Base-by-base conservation (phyloP, 1,284 basidiomycete genomes). In the Ganoderma lingzhi region DNA sequence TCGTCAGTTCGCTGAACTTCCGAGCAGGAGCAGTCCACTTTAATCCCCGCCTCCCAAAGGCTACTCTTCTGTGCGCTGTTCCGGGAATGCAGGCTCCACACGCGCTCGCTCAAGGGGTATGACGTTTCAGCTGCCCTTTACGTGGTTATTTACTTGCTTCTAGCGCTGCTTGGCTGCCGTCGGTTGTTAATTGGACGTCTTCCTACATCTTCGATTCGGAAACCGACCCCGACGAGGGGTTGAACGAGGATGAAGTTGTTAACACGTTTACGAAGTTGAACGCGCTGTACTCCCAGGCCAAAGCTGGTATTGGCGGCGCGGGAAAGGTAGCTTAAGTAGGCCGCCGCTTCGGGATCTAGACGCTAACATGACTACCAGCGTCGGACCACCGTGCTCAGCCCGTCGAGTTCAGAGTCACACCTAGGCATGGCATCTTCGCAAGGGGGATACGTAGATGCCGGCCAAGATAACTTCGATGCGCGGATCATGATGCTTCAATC, bases 21-120 rank as follows among this genome's bases (percentile, higher is more conserved):
- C 14, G 56, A 44, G 19, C 71, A 93, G 91, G 91, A 93, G 77
- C 82, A 82, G 72, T 82, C 77, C 1, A 74, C 75, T 9, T 75
- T 83, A 19, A 75, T 90, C 8, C 86, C 90, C 1, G 78, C 84
- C 5, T 87, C 88, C 1, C 88, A 90, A 63, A 81, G 90, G 39
- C 79, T 88, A 45, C 78, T 93, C 15, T 84, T 91, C 65, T 85
- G 84, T 64, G 80, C 86, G 23, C 78, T 93, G 5, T 86, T 93
- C 65, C 82, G 87, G 1, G 89, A 92, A 74, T 86, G 91, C 44
- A 82, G 92, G 66, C 78, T 91, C 6, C 73, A 90, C 6, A 88
- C 87, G 0, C 83, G 86, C 58, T 90, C 90, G 0, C 76, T 90
- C 39, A 92, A 89, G 78, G 76, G 84, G 91, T 92, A 78, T 56